Percentiles rank a stretch among this genome's conserved stretches.
Evolutionary conservation across 371 early-diverging fungal species (phyloP).

Genomic region (Capniomyces stellatus): DNA sequence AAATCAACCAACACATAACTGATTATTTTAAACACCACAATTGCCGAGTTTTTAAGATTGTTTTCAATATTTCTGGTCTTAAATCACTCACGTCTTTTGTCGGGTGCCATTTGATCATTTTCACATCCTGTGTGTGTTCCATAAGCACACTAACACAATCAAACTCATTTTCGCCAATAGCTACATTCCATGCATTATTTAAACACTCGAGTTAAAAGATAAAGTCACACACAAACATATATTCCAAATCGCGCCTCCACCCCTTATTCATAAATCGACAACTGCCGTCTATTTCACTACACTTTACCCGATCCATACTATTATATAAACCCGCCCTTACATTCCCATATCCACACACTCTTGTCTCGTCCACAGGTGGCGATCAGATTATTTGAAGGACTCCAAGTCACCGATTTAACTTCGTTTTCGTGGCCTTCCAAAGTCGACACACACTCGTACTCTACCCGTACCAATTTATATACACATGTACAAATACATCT

Average conservation of each 20-base stretch:
- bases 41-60: too few species aligned
- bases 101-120: conserved; percentile 87
- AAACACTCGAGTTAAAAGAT: background rate
- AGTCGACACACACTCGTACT: conserved; percentile 80
- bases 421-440: conserved; percentile 98
- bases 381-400: conserved; percentile 53
- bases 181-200: too few species aligned
- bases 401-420: conserved; percentile 84
- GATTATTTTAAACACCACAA: too few species aligned
- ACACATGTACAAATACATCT: background rate
- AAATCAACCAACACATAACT: too few species aligned
- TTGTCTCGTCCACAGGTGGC: conserved; percentile 92
- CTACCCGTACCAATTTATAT: conserved; percentile 6
- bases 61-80: too few species aligned
- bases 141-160: conserved; percentile 87
- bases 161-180: conserved; percentile 53
- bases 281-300: too few species aligned
- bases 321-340: too few species aligned
- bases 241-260: background rate
- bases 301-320: too few species aligned
- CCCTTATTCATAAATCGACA: too few species aligned
- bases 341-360: conserved; percentile 96
- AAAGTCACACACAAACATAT: background rate
- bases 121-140: conserved; percentile 94
- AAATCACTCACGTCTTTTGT: conserved; percentile 35